Conservation (phyloP, 495 filamentous ascomycete species). For the Tuber aestivum region DNA sequence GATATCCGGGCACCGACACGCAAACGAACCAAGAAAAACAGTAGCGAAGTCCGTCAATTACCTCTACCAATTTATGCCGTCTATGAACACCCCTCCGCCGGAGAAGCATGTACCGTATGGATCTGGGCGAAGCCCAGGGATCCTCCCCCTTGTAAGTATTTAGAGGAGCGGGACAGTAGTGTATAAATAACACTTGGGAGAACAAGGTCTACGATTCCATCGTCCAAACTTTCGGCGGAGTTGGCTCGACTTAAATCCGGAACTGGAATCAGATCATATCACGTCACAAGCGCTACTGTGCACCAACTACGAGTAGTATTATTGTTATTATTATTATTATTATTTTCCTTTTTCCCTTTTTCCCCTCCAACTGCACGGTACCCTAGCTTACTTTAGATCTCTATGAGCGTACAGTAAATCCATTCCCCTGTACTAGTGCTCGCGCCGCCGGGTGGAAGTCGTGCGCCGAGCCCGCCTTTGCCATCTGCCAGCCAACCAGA, state of each 20-base stretch:
- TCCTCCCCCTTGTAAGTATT: neutral
- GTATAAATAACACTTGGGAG: neutral
- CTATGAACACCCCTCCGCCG: neutral
- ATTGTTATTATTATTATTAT: too few relatives aligned
- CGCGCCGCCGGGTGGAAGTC: too few relatives aligned
- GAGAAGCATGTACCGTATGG: neutral
- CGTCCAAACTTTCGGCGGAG: neutral
- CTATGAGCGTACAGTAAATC: neutral
- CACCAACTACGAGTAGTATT: neutral
- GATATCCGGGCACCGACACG: neutral
- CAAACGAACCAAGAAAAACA: neutral
- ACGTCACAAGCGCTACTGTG: neutral
- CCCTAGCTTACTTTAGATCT: neutral
- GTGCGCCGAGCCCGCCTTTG: too few relatives aligned
- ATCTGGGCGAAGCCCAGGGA: neutral
- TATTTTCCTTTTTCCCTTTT: neutral
- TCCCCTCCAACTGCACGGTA: neutral
- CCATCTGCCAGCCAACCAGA: too few relatives aligned
- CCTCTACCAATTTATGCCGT: neutral
- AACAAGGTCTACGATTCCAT: neutral
- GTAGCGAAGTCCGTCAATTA: neutral
- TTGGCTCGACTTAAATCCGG: neutral
- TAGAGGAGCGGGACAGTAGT: neutral
- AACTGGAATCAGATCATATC: neutral
- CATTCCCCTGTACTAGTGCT: too few relatives aligned